Evolutionary conservation across 345 rosid species (phyloP).

Genomic region (Rhodomyrtus tomentosa): DNA sequence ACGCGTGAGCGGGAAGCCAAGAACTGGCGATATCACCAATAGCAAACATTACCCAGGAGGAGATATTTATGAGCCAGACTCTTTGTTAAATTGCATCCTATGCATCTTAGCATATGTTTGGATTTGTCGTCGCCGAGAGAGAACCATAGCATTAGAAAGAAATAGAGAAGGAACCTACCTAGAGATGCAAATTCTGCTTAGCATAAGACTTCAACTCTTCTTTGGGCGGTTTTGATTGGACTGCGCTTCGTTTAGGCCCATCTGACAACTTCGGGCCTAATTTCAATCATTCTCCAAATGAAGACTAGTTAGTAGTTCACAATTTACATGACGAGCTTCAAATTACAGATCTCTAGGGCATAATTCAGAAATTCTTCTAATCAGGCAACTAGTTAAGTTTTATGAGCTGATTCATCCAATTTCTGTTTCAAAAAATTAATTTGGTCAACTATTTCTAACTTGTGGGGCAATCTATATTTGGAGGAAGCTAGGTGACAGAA

Average conservation of each 20-base stretch:
- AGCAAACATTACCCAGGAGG: background rate
- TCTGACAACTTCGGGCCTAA: background rate
- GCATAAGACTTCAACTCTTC: background rate
- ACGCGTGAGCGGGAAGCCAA: background rate
- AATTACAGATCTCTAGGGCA: background rate
- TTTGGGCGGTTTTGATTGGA: background rate
- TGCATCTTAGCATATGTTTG: background rate
- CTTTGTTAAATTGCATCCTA: background rate
- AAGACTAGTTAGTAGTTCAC: background rate
- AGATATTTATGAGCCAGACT: background rate
- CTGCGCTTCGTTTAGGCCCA: background rate
- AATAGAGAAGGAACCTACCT: background rate
- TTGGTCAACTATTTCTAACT: background rate
- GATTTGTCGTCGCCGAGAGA: background rate
- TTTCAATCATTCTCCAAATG: background rate
- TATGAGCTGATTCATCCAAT: background rate
- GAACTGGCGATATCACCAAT: background rate
- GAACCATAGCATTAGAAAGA: background rate
- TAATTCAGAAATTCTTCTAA: background rate
- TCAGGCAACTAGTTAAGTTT: background rate
- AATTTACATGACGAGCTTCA: background rate
- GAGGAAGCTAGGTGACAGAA: background rate
- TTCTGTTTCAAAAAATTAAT: background rate
- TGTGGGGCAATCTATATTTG: background rate
- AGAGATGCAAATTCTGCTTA: background rate